Conservation (phyloP, 2,329 filamentous ascomycete species). For the Colletotrichum theobromicola region DNA sequence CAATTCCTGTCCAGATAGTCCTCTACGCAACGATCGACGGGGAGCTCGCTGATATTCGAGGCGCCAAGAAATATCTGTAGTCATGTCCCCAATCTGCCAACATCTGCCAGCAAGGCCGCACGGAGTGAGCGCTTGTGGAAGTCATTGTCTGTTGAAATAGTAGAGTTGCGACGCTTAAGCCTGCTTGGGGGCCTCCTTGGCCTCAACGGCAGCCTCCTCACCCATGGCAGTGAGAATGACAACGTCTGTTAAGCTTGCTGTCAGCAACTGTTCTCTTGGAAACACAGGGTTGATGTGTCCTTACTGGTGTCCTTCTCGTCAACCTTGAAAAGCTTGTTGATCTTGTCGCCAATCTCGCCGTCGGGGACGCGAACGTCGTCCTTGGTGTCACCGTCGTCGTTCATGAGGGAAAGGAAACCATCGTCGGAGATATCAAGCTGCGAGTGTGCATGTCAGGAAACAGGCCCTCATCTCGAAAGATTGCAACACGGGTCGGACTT, state of each 20-base stretch:
- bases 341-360: slow-evolving; percentile 86
- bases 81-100: slow-evolving; percentile 29
- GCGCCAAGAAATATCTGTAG: slow-evolving; percentile 39
- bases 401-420: slow-evolving; percentile 93
- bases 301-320: slow-evolving; percentile 95
- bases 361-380: slow-evolving; percentile 95
- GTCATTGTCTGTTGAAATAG: slow-evolving; percentile 17
- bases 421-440: slow-evolving; percentile 94
- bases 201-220: slow-evolving; percentile 90
- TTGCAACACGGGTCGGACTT: slow-evolving; percentile 49
- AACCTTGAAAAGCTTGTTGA: slow-evolving; percentile 76
- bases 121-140: slow-evolving; percentile 15
- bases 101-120: slow-evolving; percentile 21
- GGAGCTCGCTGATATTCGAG: slow-evolving; percentile 40
- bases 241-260: slow-evolving; percentile 65
- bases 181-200: slow-evolving; percentile 82
- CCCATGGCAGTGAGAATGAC: slow-evolving; percentile 95
- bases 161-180: slow-evolving; percentile 21
- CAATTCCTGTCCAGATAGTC: slow-evolving; percentile 49
- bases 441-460: background rate
- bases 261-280: slow-evolving; percentile 9
- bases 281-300: slow-evolving; percentile 41
- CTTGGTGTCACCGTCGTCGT: slow-evolving; percentile 84
- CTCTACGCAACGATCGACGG: slow-evolving; percentile 46
- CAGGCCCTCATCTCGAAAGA: background rate